Conservation (phyloP, 1,139 yeast genomes). For the Wickerhamomyces sp. region DNA sequence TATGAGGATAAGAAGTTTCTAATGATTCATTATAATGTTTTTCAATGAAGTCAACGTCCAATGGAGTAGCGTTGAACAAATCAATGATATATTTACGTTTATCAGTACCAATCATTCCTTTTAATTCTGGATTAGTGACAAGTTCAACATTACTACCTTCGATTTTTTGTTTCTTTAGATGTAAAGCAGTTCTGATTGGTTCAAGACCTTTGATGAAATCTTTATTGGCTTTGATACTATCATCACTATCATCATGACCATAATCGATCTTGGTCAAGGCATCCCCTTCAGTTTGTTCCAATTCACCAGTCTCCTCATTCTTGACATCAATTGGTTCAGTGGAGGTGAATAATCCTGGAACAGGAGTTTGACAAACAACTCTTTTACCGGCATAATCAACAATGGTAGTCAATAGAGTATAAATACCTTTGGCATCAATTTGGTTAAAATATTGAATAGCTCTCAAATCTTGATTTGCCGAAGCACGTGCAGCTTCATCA, state of each 20-base stretch:
- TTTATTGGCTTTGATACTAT: conserved; percentile 40
- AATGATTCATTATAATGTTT: conserved; percentile 38
- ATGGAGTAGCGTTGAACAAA: conserved; percentile 76
- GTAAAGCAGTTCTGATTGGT: conserved; percentile 70
- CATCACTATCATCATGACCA: conserved; percentile 66
- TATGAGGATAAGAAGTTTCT: conserved; percentile 64
- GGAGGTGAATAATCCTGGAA: conserved; percentile 81
- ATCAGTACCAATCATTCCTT: conserved; percentile 84
- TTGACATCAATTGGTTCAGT: conserved; percentile 28
- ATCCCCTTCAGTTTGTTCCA: conserved; percentile 24
- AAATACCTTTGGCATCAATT: conserved; percentile 59
- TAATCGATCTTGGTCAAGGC: conserved; percentile 51
- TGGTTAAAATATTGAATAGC: conserved; percentile 67
- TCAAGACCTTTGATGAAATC: conserved; percentile 51
- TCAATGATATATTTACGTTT: conserved; percentile 83
- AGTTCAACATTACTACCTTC: conserved; percentile 46
- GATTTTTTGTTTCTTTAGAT: conserved; percentile 65
- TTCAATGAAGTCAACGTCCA: conserved; percentile 74
- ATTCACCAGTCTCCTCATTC: conserved; percentile 28
- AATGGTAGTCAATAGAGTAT: conserved; percentile 71
- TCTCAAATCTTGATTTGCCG: conserved; percentile 73
- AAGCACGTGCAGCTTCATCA: conserved; percentile 79
- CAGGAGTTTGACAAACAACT: conserved; percentile 89
- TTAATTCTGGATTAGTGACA: conserved; percentile 70
- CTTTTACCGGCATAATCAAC: conserved; percentile 90